Evolutionary conservation across 169 alveolate genomes (phyloP).

Genomic region (Plasmodium fragile): DNA sequence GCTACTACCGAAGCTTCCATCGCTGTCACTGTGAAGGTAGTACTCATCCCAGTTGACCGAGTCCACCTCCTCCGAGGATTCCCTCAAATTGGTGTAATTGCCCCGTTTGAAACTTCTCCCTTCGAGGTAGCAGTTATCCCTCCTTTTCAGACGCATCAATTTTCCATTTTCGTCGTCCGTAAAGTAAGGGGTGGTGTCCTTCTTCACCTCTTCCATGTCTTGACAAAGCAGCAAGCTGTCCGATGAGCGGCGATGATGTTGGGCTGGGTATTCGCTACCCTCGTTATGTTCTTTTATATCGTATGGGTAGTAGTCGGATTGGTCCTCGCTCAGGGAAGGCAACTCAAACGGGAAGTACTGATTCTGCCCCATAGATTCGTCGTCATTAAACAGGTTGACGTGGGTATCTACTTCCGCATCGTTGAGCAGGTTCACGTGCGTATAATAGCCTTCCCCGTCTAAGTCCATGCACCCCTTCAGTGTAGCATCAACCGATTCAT

Average conservation of each 20-base stretch:
- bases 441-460: neutral
- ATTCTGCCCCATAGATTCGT: too few relatives aligned
- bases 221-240: neutral
- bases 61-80: neutral
- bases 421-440: neutral
- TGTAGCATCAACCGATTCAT: neutral
- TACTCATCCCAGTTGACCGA: neutral
- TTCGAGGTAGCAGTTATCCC: neutral
- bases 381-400: too few relatives aligned
- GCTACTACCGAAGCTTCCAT: neutral
- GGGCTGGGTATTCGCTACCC: neutral
- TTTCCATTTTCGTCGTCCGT: conserved; percentile 52
- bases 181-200: conserved; percentile 29
- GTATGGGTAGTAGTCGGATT: neutral
- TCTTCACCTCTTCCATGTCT: conserved; percentile 9
- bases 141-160: neutral
- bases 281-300: neutral
- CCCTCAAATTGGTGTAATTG: neutral
- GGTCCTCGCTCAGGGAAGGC: neutral
- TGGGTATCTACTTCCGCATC: neutral
- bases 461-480: neutral
- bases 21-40: neutral
- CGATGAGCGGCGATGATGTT: neutral
- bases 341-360: neutral
- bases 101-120: neutral